Evolutionary conservation across 352 stramenopile species (phyloP), one percentile per base, ranked within the genome.

Genomic region (Plasmopara halstedii): DNA sequence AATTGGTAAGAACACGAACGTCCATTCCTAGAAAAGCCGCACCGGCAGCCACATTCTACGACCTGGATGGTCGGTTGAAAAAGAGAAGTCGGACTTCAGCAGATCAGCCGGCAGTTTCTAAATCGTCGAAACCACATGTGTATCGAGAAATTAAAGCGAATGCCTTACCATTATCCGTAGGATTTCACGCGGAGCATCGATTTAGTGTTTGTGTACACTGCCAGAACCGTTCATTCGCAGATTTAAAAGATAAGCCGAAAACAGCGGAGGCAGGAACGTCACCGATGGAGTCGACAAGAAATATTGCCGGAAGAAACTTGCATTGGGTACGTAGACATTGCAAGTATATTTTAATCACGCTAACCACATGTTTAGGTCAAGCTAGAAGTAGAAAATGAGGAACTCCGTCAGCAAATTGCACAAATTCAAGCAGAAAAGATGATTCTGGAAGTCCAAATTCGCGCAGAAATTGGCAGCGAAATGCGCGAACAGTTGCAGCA

Each of bases 1-100:
- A 94, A 40, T 77, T 98, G 13, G 86, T 95, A 32, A 80, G 94
- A 8, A 54, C 53, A 8, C 64, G 60, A 5, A 56, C 53, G 1
- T 70, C 59, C 1, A 64, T 69, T n/a, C 46, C 63, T 0, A 59
- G 56, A 20, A 83, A 68, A 36, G 45, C 53, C 40, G 50, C 58
- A 11, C 40, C 59, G 15, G 43, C 58, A 9, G 50, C 68, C 9
- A 67, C 58, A 11, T 80, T 77, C 18, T 78, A 76, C 35, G 67
- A 82, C 46, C 48, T 73, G 6, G 68, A 82, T 39, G 70, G 70
- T 2, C 52, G 70, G 11, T 40, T 81, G 18, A 75, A 74, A 45
- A 81, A 73, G 27, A 44, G 64, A 20, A 52, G 51, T 31, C 64
- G 58, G 5, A 47, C 47, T 11, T 73, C 54, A 9, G 37, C 37